phyloP scores from a whole-genome alignment of 2,329 filamentous ascomycete genomes.

The Diaporthe citriasiana region DNA sequence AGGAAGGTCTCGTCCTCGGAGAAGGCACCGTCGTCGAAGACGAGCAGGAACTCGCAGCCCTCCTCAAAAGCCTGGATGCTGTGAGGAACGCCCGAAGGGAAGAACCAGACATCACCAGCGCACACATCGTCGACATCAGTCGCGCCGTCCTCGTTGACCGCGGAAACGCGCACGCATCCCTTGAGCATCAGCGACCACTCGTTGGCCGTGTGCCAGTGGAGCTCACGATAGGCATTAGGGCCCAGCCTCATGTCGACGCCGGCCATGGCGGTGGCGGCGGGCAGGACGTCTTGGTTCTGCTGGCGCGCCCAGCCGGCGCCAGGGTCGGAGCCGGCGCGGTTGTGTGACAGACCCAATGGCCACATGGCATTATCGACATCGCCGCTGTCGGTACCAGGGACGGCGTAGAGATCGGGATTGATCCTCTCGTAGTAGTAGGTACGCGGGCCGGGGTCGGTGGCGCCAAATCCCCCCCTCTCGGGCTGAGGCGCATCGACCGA shows the following conservation, averaged over 20 bases:
- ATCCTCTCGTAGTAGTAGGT: constrained; percentile 61
- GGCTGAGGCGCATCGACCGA: constrained; percentile 67
- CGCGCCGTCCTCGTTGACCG: constrained; percentile 65
- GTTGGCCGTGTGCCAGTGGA: constrained; percentile 73
- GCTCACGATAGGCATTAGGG: constrained; percentile 71
- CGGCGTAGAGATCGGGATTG: constrained; percentile 68
- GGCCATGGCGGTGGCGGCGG: constrained; percentile 64
- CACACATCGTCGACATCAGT: constrained; percentile 63
- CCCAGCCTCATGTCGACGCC: constrained; percentile 72
- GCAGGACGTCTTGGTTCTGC: constrained; percentile 66
- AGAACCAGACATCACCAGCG: constrained; percentile 69
- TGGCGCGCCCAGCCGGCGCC: constrained; percentile 67
- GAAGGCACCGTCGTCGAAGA: constrained; percentile 72
- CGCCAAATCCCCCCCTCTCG: constrained; percentile 64
- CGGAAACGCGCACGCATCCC: constrained; percentile 64
- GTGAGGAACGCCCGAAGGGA: constrained; percentile 64
- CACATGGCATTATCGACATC: constrained; percentile 63
- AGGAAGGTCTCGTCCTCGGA: constrained; percentile 73
- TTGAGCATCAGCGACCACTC: constrained; percentile 68
- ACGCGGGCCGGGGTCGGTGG: constrained; percentile 66
- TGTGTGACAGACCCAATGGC: constrained; percentile 67
- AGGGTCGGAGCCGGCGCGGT: constrained; percentile 59
- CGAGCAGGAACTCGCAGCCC: constrained; percentile 70
- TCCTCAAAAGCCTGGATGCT: constrained; percentile 68
- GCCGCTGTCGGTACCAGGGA: constrained; percentile 67